Conservation (phyloP, 2,329 filamentous ascomycete genomes). For the Sordariomycetes sp. region DNA sequence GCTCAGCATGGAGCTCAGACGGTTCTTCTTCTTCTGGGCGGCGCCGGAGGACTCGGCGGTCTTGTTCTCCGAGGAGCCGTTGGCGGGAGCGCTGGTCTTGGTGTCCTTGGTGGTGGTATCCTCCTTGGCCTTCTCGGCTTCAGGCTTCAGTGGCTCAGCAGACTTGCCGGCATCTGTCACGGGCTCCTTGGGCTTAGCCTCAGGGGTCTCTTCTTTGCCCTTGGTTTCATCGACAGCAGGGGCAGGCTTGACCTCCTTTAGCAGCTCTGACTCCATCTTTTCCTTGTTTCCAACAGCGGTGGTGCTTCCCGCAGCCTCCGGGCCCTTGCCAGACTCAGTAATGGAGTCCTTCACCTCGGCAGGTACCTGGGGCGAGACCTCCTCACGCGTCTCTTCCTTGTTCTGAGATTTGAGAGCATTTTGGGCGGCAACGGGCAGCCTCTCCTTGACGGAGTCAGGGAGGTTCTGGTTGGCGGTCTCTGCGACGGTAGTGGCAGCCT, state of each 20-base stretch:
- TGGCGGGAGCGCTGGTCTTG: slow-evolving; percentile 8
- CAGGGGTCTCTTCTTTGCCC: slow-evolving; percentile 11
- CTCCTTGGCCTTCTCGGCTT: slow-evolving; percentile 5
- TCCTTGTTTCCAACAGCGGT: slow-evolving; percentile 68
- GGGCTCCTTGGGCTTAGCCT: slow-evolving; percentile 8
- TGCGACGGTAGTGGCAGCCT: slow-evolving; percentile 24
- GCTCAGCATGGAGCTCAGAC: slow-evolving; percentile 53
- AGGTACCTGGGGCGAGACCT: slow-evolving; percentile 42
- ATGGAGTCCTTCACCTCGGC: slow-evolving; percentile 49
- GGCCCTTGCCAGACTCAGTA: slow-evolving; percentile 45
- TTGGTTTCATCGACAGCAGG: slow-evolving; percentile 21
- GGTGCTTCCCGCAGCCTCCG: slow-evolving; percentile 63
- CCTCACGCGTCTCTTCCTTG: slow-evolving; percentile 31
- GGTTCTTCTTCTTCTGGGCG: slow-evolving; percentile 53
- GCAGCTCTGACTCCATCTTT: slow-evolving; percentile 63
- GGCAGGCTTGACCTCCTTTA: slow-evolving; percentile 48
- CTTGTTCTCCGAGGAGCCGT: slow-evolving; percentile 12
- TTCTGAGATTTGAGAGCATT: slow-evolving; percentile 32
- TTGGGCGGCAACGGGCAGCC: slow-evolving; percentile 40
- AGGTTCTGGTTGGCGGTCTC: slow-evolving; percentile 36
- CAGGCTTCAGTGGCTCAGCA: not conserved
- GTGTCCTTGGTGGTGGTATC: slow-evolving; percentile 8
- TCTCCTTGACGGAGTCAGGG: slow-evolving; percentile 43
- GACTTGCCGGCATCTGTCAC: not conserved
- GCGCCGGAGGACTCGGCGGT: slow-evolving; percentile 5